Percentiles rank a stretch among this genome's conserved stretches.
Evolutionary conservation across 148 eudicot species (phyloP).

Genomic region (Camellia sinensis): DNA sequence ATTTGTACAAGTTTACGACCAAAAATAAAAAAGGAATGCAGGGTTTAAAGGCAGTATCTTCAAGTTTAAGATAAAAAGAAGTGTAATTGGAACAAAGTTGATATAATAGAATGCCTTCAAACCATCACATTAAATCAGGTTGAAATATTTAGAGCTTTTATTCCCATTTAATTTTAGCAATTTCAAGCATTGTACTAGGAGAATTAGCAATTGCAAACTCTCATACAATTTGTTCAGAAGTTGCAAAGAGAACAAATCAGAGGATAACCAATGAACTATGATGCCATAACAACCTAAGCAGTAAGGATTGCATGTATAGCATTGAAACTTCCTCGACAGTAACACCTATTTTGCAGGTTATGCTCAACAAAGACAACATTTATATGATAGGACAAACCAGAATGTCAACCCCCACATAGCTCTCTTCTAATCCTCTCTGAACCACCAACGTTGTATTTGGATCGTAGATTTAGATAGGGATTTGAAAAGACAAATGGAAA

Average conservation of each 20-base stretch:
- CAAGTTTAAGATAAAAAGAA: neutral
- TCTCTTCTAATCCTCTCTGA: neutral
- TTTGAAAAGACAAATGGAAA: too few relatives aligned
- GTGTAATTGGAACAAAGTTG: neutral
- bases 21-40: neutral
- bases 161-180: neutral
- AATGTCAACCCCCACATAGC: neutral
- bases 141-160: neutral
- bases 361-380: neutral
- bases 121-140: neutral
- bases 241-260: neutral
- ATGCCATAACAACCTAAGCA: neutral
- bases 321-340: neutral
- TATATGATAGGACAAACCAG: neutral
- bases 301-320: neutral
- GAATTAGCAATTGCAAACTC: neutral
- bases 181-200: neutral
- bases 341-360: neutral
- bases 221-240: neutral
- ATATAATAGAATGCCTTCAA: neutral
- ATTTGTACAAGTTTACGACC: neutral
- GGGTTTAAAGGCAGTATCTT: neutral
- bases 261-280: neutral
- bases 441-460: neutral
- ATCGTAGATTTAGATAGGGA: too few relatives aligned